Evolutionary conservation across 2,329 filamentous ascomycete genomes (phyloP).

Genomic region (Aspergillus vadensis): DNA sequence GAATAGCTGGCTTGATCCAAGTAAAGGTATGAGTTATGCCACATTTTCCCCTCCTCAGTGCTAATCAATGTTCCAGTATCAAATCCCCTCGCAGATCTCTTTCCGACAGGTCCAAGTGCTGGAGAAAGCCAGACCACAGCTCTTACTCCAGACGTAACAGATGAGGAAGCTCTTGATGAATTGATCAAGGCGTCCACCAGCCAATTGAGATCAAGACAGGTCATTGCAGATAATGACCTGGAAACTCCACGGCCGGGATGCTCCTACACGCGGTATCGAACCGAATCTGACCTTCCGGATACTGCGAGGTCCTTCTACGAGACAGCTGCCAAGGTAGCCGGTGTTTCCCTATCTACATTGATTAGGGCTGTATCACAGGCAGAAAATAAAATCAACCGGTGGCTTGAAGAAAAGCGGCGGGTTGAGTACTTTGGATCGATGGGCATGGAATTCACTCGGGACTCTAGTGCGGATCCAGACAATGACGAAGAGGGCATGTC

Average conservation of each 20-base stretch:
- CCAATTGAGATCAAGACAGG: slow-evolving; percentile 41
- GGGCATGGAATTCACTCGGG: slow-evolving; percentile 20
- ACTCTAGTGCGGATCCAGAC: slow-evolving; percentile 22
- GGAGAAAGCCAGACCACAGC: slow-evolving; percentile 16
- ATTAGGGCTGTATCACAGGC: slow-evolving; percentile 53
- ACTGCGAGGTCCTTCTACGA: slow-evolving; percentile 53
- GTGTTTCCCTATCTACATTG: slow-evolving; percentile 53
- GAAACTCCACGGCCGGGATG: slow-evolving; percentile 51
- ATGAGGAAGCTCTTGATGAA: slow-evolving; percentile 35
- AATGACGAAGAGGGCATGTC: slow-evolving; percentile 9
- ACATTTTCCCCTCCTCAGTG: background rate
- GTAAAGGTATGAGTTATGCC: slow-evolving; percentile 24
- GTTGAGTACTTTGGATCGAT: slow-evolving; percentile 28
- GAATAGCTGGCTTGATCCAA: slow-evolving; percentile 56
- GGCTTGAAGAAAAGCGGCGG: slow-evolving; percentile 39
- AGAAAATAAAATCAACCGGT: slow-evolving; percentile 50
- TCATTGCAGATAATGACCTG: slow-evolving; percentile 40
- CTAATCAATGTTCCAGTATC: slow-evolving; percentile 17
- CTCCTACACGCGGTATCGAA: slow-evolving; percentile 53
- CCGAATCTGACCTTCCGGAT: slow-evolving; percentile 50
- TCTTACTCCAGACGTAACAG: slow-evolving; percentile 16
- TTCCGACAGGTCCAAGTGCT: slow-evolving; percentile 37
- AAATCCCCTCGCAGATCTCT: slow-evolving; percentile 46
- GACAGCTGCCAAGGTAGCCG: slow-evolving; percentile 53
- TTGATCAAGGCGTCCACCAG: slow-evolving; percentile 49